Percentiles rank a stretch among this genome's conserved stretches.
phyloP scores from a whole-genome alignment of 1,139 yeast species.

The Suhomyces bokatorum region DNA sequence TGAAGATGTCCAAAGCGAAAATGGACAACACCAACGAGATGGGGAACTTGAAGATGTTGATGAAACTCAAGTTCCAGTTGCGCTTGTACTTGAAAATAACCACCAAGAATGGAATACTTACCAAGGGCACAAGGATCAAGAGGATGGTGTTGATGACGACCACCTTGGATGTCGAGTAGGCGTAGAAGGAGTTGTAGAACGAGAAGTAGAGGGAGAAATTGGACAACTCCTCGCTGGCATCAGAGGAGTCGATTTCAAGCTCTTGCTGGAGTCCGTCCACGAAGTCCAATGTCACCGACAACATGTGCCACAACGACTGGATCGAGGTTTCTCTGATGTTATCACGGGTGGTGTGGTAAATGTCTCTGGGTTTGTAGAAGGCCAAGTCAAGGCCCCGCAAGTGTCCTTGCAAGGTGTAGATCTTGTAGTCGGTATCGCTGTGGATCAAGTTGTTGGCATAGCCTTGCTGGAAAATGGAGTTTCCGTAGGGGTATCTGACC shows the following conservation, averaged over 20 bases:
- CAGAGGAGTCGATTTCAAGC: conserved; percentile 37
- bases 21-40: conserved; percentile 49
- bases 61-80: conserved; percentile 50
- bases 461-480: conserved; percentile 79
- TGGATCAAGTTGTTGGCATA: conserved; percentile 69
- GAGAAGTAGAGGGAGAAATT: conserved; percentile 64
- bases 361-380: conserved; percentile 66
- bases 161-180: conserved; percentile 50
- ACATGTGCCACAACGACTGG: conserved; percentile 81
- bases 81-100: conserved; percentile 46
- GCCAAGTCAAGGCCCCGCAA: conserved; percentile 79
- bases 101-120: conserved; percentile 49
- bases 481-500: conserved; percentile 74
- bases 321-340: conserved; percentile 62
- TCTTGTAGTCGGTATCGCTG: conserved; percentile 84
- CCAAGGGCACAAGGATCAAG: conserved; percentile 55
- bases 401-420: conserved; percentile 61
- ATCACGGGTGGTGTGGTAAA: conserved; percentile 80
- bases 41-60: conserved; percentile 53
- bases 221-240: conserved; percentile 10
- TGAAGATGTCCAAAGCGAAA: conserved; percentile 35
- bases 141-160: conserved; percentile 50
- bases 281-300: conserved; percentile 65
- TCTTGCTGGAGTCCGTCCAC: conserved; percentile 40
- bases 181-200: conserved; percentile 58